Conservation (phyloP, 768 basidiomycete species). For the Lentinula detonsa region DNA sequence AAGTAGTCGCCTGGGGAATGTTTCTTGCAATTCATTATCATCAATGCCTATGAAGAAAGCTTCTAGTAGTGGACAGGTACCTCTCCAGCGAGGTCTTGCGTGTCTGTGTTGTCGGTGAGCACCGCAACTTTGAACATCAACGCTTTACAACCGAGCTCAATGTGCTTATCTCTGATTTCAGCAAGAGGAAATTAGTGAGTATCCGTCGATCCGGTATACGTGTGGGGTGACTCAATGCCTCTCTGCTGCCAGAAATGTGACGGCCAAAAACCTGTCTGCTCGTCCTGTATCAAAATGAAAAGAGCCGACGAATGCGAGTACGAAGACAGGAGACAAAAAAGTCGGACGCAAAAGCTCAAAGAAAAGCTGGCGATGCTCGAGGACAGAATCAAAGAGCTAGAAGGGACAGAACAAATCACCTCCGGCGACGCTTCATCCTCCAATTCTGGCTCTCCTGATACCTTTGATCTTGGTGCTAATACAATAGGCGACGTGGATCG, state of each 20-base stretch:
- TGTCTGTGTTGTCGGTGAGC: slow-evolving; percentile 29
- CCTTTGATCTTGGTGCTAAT: neutral
- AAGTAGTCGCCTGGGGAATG: neutral
- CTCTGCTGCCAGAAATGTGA: slow-evolving; percentile 49
- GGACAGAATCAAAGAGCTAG: slow-evolving; percentile 46
- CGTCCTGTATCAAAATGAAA: slow-evolving; percentile 50
- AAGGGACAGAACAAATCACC: slow-evolving; percentile 21
- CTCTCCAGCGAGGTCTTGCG: slow-evolving; percentile 31
- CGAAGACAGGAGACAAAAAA: slow-evolving; percentile 55
- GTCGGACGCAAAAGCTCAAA: slow-evolving; percentile 50
- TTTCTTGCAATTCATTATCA: neutral
- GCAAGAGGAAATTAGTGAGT: slow-evolving; percentile 31
- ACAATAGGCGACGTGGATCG: neutral
- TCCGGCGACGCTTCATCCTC: slow-evolving; percentile 18
- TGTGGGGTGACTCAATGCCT: neutral
- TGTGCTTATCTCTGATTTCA: slow-evolving; percentile 2
- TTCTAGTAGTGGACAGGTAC: slow-evolving; percentile 12
- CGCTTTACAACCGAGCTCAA: neutral
- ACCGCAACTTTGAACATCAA: neutral
- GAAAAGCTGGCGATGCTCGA: slow-evolving; percentile 52
- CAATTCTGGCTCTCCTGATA: neutral
- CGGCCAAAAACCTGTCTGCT: slow-evolving; percentile 48
- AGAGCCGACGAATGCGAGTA: slow-evolving; percentile 48
- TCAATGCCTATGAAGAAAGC: slow-evolving; percentile 22
- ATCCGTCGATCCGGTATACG: neutral